Percentiles rank a stretch among this genome's conserved stretches.
Evolutionary conservation across 148 eudicot genomes (phyloP).

Genomic region (Rhododendron simsii): DNA sequence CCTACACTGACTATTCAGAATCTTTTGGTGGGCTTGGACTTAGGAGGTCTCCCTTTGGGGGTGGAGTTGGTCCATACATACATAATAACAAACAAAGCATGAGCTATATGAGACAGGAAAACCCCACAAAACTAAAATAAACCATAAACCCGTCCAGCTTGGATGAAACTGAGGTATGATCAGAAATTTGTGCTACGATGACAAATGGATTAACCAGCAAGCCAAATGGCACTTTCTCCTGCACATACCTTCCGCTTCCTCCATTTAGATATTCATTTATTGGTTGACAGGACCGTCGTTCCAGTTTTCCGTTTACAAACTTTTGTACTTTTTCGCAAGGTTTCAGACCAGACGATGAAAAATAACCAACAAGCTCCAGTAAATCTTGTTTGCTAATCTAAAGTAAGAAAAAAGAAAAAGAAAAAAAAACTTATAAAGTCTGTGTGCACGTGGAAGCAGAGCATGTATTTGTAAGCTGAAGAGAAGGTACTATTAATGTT

Average conservation of each 20-base stretch:
- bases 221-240: not conserved
- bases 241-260: not conserved
- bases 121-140: not conserved
- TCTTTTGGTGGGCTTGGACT: not conserved
- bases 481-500: not conserved
- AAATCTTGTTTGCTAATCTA: not conserved
- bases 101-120: not conserved
- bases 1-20: not conserved
- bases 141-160: not conserved
- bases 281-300: not conserved
- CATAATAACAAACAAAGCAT: not conserved
- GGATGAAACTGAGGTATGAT: not conserved
- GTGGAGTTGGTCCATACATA: not conserved
- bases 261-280: not conserved
- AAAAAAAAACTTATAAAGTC: too few relatives aligned
- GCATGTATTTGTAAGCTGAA: not conserved
- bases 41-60: not conserved
- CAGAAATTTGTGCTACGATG: not conserved
- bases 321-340: not conserved
- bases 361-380: not conserved
- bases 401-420: not conserved
- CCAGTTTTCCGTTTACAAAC: not conserved
- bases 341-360: not conserved
- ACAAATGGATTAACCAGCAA: not conserved
- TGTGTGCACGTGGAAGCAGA: not conserved